Evolutionary conservation across 164 flowering plant species (phyloP).

Genomic region (Piper longum): DNA sequence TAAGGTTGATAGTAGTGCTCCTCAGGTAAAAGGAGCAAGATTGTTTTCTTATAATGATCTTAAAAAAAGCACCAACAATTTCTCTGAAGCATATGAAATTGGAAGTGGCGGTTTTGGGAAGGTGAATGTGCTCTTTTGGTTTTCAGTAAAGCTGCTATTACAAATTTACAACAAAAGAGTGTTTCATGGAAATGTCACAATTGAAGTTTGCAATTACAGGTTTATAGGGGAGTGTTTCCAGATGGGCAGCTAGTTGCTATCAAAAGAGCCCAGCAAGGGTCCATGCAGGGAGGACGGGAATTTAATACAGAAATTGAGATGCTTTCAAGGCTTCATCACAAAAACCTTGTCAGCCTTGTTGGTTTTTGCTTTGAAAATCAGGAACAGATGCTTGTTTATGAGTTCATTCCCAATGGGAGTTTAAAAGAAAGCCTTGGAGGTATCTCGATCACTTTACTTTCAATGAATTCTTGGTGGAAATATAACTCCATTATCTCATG

Average conservation of each 20-base stretch:
- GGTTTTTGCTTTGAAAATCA: conserved; percentile 69
- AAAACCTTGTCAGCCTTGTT: conserved; percentile 55
- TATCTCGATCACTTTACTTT: conserved; percentile 9
- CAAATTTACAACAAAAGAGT: background rate
- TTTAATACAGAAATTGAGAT: conserved; percentile 63
- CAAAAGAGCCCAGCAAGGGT: conserved; percentile 66
- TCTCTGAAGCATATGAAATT: conserved; percentile 41
- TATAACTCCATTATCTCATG: background rate
- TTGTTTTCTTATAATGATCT: conserved; percentile 50
- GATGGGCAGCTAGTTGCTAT: conserved; percentile 45
- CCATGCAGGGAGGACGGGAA: conserved; percentile 58
- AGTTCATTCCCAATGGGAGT: conserved; percentile 51
- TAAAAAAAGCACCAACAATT: conserved; percentile 43
- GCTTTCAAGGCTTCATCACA: conserved; percentile 70
- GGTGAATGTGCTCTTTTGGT: conserved; percentile 8
- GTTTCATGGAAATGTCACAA: background rate
- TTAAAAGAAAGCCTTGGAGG: conserved; percentile 48
- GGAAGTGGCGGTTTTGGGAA: conserved; percentile 34
- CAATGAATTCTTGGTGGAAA: background rate
- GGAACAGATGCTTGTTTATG: conserved; percentile 65
- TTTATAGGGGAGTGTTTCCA: conserved; percentile 43
- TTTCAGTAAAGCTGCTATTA: conserved; percentile 31
- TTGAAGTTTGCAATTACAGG: conserved; percentile 17
- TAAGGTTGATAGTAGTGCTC: conserved; percentile 21
- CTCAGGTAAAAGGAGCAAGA: conserved; percentile 52